A percentile compares a stretch with the other conserved stretches of the same genome.
phyloP scores from a whole-genome alignment of 2,329 filamentous ascomycete genomes.

The Zymoseptoria passerinii region DNA sequence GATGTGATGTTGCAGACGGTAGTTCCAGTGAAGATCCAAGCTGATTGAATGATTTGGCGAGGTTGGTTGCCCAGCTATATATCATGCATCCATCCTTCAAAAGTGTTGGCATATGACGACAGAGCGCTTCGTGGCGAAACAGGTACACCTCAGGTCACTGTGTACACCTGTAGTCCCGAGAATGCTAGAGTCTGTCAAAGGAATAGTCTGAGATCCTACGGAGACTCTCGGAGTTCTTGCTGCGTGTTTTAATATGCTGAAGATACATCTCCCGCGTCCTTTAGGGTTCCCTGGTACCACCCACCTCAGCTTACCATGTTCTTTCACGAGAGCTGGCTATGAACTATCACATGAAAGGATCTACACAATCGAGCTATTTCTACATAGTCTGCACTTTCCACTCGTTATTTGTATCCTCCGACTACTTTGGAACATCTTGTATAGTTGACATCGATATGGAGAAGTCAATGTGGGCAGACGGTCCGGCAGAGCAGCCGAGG shows the following conservation, averaged over 20 bases:
- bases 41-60: no score
- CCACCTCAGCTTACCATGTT: not conserved
- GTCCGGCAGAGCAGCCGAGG: conserved; percentile 1
- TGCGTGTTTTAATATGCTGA: not conserved
- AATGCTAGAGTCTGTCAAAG: not conserved
- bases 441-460: conserved; percentile 6
- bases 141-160: not conserved
- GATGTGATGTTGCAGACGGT: not conserved
- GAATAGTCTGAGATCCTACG: not conserved
- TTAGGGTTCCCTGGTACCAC: not conserved
- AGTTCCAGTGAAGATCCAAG: no score
- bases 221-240: no score
- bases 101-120: not conserved
- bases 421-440: not conserved
- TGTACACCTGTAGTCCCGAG: not conserved
- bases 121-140: not conserved
- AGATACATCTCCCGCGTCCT: not conserved
- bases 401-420: no score
- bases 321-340: not conserved
- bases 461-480: conserved; percentile 14
- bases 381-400: not conserved
- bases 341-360: not conserved
- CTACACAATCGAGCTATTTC: not conserved
- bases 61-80: not conserved
- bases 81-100: not conserved